Evolutionary conservation across 768 basidiomycete species (phyloP).

Genomic region (Royoungia palumana): DNA sequence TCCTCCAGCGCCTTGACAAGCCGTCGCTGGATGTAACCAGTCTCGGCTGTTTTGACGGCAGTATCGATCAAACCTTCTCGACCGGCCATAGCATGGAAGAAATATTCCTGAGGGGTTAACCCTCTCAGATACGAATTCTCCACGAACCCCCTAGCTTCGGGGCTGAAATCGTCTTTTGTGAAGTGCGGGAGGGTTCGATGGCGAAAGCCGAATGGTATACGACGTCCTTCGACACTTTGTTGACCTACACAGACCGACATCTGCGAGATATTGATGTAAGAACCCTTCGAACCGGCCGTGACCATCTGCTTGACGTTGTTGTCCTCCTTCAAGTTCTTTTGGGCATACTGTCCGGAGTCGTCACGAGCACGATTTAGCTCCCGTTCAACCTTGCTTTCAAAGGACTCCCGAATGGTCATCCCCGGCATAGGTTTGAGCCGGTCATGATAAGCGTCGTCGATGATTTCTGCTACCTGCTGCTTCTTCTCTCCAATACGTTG

Average conservation of each 20-base stretch:
- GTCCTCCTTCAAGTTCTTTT: slow-evolving; percentile 95
- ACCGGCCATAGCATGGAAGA: slow-evolving; percentile 99
- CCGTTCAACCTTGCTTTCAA: slow-evolving; percentile 89
- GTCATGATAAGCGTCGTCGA: slow-evolving; percentile 83
- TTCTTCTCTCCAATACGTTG: slow-evolving; percentile 81
- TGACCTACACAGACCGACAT: slow-evolving; percentile 99
- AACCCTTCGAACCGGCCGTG: slow-evolving; percentile 97
- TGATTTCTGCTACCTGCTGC: slow-evolving; percentile 69
- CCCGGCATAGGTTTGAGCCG: slow-evolving; percentile 87
- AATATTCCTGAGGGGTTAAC: slow-evolving; percentile 96
- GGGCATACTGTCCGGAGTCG: slow-evolving; percentile 92
- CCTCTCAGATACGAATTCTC: slow-evolving; percentile 98
- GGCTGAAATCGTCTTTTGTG: slow-evolving; percentile 97
- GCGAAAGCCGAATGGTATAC: slow-evolving; percentile 97
- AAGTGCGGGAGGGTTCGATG: slow-evolving; percentile 97
- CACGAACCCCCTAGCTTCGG: slow-evolving; percentile 96
- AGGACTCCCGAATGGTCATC: slow-evolving; percentile 99
- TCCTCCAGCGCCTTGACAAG: slow-evolving; percentile 98
- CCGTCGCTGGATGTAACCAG: slow-evolving; percentile 97
- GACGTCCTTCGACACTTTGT: slow-evolving; percentile 96
- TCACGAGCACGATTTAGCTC: slow-evolving; percentile 95
- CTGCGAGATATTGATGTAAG: slow-evolving; percentile 99
- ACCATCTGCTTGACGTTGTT: slow-evolving; percentile 99
- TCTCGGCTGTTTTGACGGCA: slow-evolving; percentile 99
- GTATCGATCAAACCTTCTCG: slow-evolving; percentile 99